phyloP scores from a whole-genome alignment of 306 rosid genomes.

The Malus fusca region DNA sequence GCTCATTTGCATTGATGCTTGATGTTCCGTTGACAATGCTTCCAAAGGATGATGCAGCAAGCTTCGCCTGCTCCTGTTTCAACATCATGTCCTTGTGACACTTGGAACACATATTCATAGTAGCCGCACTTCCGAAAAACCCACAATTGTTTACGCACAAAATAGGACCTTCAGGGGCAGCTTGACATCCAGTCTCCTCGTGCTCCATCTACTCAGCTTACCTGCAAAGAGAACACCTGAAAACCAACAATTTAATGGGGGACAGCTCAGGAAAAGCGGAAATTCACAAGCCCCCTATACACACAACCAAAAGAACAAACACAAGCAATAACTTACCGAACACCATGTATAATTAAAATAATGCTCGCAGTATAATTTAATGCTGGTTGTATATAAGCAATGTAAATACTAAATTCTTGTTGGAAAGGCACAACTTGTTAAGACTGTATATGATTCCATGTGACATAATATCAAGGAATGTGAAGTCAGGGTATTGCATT shows the following conservation, averaged over 20 bases:
- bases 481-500: background rate
- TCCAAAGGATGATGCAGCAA: constrained; percentile 79
- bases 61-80: constrained; percentile 80
- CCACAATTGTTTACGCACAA: constrained; percentile 88
- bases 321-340: background rate
- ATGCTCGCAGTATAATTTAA: background rate
- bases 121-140: constrained; percentile 82
- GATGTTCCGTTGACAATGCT: constrained; percentile 77
- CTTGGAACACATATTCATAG: constrained; percentile 94
- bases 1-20: constrained; percentile 42
- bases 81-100: constrained; percentile 81
- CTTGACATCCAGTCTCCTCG: constrained; percentile 87
- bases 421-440: background rate
- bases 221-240: constrained; percentile 33
- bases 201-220: constrained; percentile 67
- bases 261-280: background rate
- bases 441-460: background rate
- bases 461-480: background rate
- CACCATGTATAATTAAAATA: background rate
- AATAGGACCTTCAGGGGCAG: constrained; percentile 86
- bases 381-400: background rate
- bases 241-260: background rate
- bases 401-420: background rate
- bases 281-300: background rate
- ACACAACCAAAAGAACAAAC: background rate